Percentiles rank a stretch among this genome's conserved stretches.
phyloP scores from a whole-genome alignment of 495 filamentous ascomycete species.

The Pseudevernia furfuracea region DNA sequence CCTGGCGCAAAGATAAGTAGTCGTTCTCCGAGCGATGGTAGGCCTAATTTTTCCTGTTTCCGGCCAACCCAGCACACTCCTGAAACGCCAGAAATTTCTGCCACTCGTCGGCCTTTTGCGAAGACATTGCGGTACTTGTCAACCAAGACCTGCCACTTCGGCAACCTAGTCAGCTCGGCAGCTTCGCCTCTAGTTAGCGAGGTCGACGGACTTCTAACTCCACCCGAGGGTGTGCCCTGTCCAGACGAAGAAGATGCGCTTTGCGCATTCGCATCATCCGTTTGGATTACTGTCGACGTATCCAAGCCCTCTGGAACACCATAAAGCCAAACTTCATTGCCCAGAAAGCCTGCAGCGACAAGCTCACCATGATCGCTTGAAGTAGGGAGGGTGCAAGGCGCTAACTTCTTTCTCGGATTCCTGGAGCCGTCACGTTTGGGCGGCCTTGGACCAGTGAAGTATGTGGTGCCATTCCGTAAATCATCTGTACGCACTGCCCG shows the following conservation, averaged over 20 bases:
- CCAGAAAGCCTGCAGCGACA: constrained; percentile 66
- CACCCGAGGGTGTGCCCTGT: constrained; percentile 18
- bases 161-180: constrained; percentile 34
- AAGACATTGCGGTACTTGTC: constrained; percentile 59
- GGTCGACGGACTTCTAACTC: constrained; percentile 19
- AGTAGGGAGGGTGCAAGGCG: constrained; percentile 62
- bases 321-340: constrained; percentile 70
- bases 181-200: constrained; percentile 24
- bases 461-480: constrained; percentile 65
- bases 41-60: constrained; percentile 30
- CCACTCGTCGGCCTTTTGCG: constrained; percentile 50
- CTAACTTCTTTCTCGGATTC: constrained; percentile 36
- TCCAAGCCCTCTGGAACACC: constrained; percentile 70
- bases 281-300: constrained; percentile 31
- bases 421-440: constrained; percentile 14
- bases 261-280: constrained; percentile 20
- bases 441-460: constrained; percentile 64
- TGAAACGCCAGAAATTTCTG: constrained; percentile 48
- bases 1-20: constrained; percentile 71
- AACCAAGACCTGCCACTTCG: constrained; percentile 63
- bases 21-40: constrained; percentile 44
- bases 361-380: constrained; percentile 62
- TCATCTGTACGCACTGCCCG: constrained; percentile 69
- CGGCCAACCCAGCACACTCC: constrained; percentile 57
- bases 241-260: constrained; percentile 15